Evolutionary conservation across 768 basidiomycete species (phyloP).

Genomic region (Suillus fuscotomentosus): DNA sequence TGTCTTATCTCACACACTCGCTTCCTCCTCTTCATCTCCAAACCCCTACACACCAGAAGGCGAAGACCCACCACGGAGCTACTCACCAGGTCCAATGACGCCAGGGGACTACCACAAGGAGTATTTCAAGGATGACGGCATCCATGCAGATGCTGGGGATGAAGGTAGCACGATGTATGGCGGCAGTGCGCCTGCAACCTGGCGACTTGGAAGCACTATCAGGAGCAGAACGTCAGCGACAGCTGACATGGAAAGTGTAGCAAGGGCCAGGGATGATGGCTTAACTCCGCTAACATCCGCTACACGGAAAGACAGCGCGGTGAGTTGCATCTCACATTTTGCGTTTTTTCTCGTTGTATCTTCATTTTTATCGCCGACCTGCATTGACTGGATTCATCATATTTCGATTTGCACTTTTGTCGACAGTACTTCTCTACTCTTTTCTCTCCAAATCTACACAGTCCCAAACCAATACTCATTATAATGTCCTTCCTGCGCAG

Average conservation of each 20-base stretch:
- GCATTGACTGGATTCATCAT: background rate
- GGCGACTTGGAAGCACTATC: constrained; percentile 7
- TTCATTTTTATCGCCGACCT: background rate
- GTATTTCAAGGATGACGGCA: background rate
- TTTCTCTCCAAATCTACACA: background rate
- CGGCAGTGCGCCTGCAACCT: constrained; percentile 7
- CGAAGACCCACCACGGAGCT: constrained; percentile 22
- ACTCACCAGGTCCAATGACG: constrained; percentile 27
- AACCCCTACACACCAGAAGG: constrained; percentile 13
- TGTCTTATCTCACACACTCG: constrained; percentile 62
- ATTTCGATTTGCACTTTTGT: background rate
- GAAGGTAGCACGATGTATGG: constrained; percentile 5
- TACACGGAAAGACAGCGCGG: constrained; percentile 10
- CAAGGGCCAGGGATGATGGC: background rate
- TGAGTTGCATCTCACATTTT: constrained; percentile 1
- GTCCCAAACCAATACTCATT: background rate
- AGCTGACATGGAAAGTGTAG: constrained; percentile 1
- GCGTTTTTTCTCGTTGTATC: background rate
- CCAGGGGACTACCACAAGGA: constrained; percentile 8
- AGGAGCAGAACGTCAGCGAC: constrained; percentile 3
- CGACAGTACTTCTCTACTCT: background rate
- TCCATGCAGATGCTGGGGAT: background rate
- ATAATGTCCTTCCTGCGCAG: background rate
- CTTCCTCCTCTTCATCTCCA: constrained; percentile 6
- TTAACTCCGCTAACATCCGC: background rate